Percentiles rank a stretch among this genome's conserved stretches.
Conservation (phyloP, 2,329 filamentous ascomycete species). For the Rhinocladiella mackenziei region DNA sequence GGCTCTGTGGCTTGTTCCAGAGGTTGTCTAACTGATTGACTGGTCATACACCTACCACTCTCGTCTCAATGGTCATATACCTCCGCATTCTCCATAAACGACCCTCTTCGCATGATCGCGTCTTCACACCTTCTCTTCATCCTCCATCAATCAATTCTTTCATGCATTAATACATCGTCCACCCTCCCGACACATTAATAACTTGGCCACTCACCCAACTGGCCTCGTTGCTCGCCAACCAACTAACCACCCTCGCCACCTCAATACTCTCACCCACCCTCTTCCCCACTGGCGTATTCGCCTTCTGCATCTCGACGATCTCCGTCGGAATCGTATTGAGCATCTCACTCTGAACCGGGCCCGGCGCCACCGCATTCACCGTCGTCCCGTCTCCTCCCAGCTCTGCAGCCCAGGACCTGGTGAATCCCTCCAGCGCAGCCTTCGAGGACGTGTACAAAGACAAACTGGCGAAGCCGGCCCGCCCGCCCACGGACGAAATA, state of each 20-base stretch:
- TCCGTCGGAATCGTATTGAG: conserved; percentile 50
- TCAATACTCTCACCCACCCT: conserved; percentile 52
- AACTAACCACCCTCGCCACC: conserved; percentile 54
- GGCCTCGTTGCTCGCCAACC: conserved; percentile 49
- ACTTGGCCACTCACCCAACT: conserved; percentile 54
- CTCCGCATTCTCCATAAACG: too few relatives aligned
- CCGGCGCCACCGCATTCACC: conserved; percentile 59
- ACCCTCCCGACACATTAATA: conserved; percentile 53
- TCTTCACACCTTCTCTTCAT: too few relatives aligned
- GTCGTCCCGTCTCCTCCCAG: conserved; percentile 55
- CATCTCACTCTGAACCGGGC: conserved; percentile 58
- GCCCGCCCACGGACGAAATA: conserved; percentile 53
- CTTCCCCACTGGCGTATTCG: conserved; percentile 50
- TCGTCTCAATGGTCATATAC: too few relatives aligned
- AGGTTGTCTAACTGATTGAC: too few relatives aligned
- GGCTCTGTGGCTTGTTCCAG: too few relatives aligned
- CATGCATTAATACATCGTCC: conserved; percentile 30
- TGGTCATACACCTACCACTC: too few relatives aligned
- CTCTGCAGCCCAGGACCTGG: conserved; percentile 57
- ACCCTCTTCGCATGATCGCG: too few relatives aligned
- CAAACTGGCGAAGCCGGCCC: conserved; percentile 45
- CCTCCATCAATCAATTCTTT: too few relatives aligned
- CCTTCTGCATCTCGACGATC: conserved; percentile 49
- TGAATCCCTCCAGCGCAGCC: conserved; percentile 58
- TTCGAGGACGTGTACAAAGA: conserved; percentile 56